Base-by-base conservation (phyloP, 2,329 filamentous ascomycete genomes). In the Blastomyces gilchristii region DNA sequence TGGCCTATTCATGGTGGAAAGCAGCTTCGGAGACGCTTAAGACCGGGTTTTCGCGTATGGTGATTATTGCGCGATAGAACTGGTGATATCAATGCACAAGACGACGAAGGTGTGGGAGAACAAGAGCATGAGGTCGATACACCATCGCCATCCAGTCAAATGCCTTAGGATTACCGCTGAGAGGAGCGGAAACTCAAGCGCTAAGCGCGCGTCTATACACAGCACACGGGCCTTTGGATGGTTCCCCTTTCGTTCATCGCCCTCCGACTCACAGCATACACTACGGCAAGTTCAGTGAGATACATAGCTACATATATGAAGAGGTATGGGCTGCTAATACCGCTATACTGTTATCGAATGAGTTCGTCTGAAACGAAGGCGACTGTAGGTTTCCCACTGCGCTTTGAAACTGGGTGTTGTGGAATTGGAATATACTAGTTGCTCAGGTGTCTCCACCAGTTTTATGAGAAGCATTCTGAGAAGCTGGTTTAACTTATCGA, bases 1-100 rank as follows among this genome's bases (percentile, higher is more conserved):
- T 79, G 76, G 76, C 71, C 76, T 75, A 75, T 81, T 80, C 79
- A 81, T 81, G 68, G 67, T 73, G 65, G 61, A 60, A 65, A 64
- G 50, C 34, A 62, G 50, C 49, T 63, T 43, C 39, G 56, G 62
- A 63, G 52, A 60, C 63, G 62, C 56, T 50, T 57, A 60, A 60
- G 65, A 58, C 45, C 57, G 53, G 53, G 62, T 52, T 54, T 57
- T 22, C 5, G 25, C 18, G 22, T 25, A 41, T 14, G 14, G 25
- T 7, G 18, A 37, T 14, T 57, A 47, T 28, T 34, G 49, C 52
- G 60, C 14, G 25, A 31, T 34, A 49, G 41, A 14, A 47, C n/a
- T 34, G 31, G 2, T 41, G n/a, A 18, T 47, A n/a, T 54, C n/a
- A 54, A 61, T 61, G 47, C 8, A 49, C 39, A 25, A 47, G 25